These are phyloP conservation scores for Laguncularia racemosa DNA, from an alignment of 345 rosid genomes.

Conservation along the genomic window DNA sequence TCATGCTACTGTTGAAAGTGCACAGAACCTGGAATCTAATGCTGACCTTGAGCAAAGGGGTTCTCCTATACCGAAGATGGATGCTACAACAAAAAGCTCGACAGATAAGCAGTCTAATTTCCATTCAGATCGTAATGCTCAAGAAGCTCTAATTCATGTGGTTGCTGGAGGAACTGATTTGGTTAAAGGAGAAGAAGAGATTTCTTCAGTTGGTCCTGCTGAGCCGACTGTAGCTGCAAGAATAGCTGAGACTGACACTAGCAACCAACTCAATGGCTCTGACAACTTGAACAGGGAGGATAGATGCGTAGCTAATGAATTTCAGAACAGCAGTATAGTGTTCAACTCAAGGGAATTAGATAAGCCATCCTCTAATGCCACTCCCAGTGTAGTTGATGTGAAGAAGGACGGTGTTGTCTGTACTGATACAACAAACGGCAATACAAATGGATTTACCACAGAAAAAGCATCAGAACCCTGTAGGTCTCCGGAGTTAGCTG, in stretches of 20 bases:
- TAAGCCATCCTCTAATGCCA: constrained; percentile 56
- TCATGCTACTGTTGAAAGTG: constrained; percentile 33
- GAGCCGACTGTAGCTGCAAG: constrained; percentile 27
- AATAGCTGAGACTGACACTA: constrained; percentile 27
- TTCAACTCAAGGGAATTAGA: constrained; percentile 41
- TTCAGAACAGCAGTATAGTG: constrained; percentile 26
- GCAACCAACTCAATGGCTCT: constrained; percentile 33
- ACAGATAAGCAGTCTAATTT: constrained; percentile 24
- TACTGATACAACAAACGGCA: constrained; percentile 31
- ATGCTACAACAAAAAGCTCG: constrained; percentile 20
- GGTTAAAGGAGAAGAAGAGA: constrained; percentile 33
- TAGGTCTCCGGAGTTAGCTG: constrained; percentile 28
- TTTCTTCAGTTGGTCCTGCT: constrained; percentile 32
- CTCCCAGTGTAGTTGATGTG: constrained; percentile 41
- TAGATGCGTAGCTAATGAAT: constrained; percentile 31
- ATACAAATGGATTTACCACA: constrained; percentile 27
- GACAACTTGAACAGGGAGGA: constrained; percentile 30
- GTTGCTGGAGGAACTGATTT: constrained; percentile 33
- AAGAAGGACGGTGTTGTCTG: constrained; percentile 40
- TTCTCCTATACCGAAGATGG: constrained; percentile 30
- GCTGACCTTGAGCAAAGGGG: constrained; percentile 25
- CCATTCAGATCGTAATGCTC: constrained; percentile 22
- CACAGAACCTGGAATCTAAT: constrained; percentile 28
- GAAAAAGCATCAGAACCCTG: constrained; percentile 34
- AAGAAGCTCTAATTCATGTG: constrained; percentile 19